These are phyloP conservation scores for Metroxylon sagu DNA, from an alignment of 176 grass and related monocot species.

Conservation along the genomic window DNA sequence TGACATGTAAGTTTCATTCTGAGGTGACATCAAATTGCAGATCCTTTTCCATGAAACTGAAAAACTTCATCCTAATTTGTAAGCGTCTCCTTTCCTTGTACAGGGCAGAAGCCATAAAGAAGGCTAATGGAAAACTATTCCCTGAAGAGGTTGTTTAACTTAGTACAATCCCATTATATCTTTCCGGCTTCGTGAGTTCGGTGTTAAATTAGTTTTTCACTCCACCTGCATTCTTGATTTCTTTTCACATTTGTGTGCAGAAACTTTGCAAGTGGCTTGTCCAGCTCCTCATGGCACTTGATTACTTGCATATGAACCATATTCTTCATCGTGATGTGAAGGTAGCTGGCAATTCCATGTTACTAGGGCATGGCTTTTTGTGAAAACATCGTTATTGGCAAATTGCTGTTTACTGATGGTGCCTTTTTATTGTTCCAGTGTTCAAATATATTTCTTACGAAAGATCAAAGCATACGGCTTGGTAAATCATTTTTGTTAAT, in stretches of 20 bases:
- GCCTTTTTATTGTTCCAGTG: slow-evolving; percentile 39
- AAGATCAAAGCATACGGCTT: slow-evolving; percentile 76
- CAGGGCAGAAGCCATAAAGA: slow-evolving; percentile 86
- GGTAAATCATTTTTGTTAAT: slow-evolving; percentile 35
- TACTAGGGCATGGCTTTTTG: neutral
- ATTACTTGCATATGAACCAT: slow-evolving; percentile 82
- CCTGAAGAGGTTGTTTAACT: slow-evolving; percentile 68
- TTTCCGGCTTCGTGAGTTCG: too few relatives aligned
- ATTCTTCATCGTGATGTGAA: slow-evolving; percentile 97
- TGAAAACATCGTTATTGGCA: neutral
- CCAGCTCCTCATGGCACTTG: slow-evolving; percentile 86
- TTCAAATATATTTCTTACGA: slow-evolving; percentile 95
- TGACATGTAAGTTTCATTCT: slow-evolving; percentile 69
- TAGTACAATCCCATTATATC: too few relatives aligned
- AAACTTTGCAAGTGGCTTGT: slow-evolving; percentile 80
- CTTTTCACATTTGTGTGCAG: slow-evolving; percentile 36
- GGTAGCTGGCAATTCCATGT: slow-evolving; percentile 31
- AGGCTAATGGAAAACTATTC: slow-evolving; percentile 58
- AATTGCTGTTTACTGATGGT: slow-evolving; percentile 19
- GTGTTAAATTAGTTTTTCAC: too few relatives aligned
- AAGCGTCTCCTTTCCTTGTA: slow-evolving; percentile 4
- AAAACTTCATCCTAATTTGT: neutral
- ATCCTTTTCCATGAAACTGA: neutral
- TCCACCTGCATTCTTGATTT: neutral
- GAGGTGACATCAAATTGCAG: neutral